Evolutionary conservation across 441 rosid genomes (phyloP).

Genomic region (Cnidoscolus chayamansa): DNA sequence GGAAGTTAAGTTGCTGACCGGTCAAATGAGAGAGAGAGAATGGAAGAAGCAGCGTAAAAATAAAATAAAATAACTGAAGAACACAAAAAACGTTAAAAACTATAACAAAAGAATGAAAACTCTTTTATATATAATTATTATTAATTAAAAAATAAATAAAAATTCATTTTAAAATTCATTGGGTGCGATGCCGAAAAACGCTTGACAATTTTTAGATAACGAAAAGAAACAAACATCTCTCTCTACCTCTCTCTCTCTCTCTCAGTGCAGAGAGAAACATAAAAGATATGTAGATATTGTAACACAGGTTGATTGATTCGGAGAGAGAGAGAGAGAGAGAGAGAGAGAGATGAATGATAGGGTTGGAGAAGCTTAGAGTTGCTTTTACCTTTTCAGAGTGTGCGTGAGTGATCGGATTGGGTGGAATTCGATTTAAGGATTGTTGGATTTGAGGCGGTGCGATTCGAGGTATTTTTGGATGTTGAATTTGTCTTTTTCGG

Average conservation of each 20-base stretch:
- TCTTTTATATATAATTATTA: not conserved
- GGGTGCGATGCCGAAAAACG: too few relatives aligned
- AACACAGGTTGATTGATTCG: too few relatives aligned
- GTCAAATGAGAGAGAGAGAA: not conserved
- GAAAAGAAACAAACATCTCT: too few relatives aligned
- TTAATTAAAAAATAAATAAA: too few relatives aligned
- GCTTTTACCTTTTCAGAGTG: not conserved
- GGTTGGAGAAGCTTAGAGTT: not conserved
- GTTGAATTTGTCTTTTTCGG: not conserved
- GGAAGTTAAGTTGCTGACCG: not conserved
- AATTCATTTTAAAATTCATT: too few relatives aligned
- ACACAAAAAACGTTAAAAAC: not conserved
- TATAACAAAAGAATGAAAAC: not conserved
- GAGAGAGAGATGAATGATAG: not conserved
- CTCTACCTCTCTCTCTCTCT: too few relatives aligned
- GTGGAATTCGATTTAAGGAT: not conserved
- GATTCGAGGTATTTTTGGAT: conserved; percentile 1
- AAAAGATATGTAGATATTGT: conserved; percentile 2
- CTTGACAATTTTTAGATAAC: too few relatives aligned
- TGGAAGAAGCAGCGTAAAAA: too few relatives aligned
- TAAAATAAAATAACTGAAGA: not conserved
- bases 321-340: not conserved
- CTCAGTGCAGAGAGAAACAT: too few relatives aligned
- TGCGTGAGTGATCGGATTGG: conserved; percentile 13
- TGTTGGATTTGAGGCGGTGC: not conserved